A percentile compares a stretch with the other conserved stretches of the same genome.
Evolutionary conservation across 2,329 filamentous ascomycete species (phyloP).

Genomic region (Sordariomycetes sp.): DNA sequence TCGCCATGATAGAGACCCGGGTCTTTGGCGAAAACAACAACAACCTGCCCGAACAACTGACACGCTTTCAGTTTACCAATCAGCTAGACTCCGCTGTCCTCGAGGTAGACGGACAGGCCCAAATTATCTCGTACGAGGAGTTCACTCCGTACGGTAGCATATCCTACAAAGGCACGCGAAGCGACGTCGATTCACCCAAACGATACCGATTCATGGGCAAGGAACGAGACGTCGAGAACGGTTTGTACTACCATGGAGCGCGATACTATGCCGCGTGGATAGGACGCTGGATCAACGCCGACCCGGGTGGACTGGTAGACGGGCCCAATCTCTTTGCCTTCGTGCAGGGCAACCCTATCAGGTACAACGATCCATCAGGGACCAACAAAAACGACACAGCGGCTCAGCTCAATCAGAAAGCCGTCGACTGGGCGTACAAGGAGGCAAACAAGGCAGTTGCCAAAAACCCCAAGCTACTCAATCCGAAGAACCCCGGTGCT

Average conservation of each 20-base stretch:
- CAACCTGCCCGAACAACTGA: background rate
- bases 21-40: background rate
- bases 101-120: conserved; percentile 14
- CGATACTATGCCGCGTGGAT: conserved; percentile 17
- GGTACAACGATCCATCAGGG: conserved; percentile 4
- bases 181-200: conserved; percentile 6
- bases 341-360: conserved; percentile 7
- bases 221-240: conserved; percentile 14
- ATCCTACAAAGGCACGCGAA: conserved; percentile 4
- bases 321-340: conserved; percentile 11
- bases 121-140: conserved; percentile 19
- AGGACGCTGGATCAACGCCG: conserved; percentile 13
- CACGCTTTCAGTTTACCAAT: background rate
- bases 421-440: too few species aligned
- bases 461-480: too few species aligned
- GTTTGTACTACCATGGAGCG: conserved; percentile 13
- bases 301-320: conserved; percentile 11
- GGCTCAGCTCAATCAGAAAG: background rate
- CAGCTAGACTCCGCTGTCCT: conserved; percentile 4
- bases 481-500: too few species aligned
- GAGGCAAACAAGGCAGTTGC: too few species aligned
- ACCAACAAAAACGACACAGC: too few species aligned
- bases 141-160: conserved; percentile 17
- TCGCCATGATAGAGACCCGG: too few species aligned
- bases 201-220: conserved; percentile 14